Evolutionary conservation across 176 grass and related monocot species (phyloP).

Genomic region (Cenchrus americanus): DNA sequence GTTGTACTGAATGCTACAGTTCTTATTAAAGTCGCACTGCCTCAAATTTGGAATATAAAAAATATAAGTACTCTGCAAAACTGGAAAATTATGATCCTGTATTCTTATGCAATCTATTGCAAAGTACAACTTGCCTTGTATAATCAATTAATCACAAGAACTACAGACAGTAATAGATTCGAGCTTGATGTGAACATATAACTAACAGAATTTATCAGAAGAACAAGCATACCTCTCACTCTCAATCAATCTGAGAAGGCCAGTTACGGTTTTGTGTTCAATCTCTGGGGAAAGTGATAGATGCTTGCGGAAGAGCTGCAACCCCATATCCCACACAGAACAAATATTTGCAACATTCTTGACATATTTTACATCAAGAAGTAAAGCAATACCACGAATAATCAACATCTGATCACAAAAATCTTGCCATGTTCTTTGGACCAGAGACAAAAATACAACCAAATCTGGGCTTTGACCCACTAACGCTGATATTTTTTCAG

Average conservation of each 20-base stretch:
- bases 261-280: conserved; percentile 93
- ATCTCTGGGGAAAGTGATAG: conserved; percentile 65
- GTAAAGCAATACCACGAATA: conserved; percentile 94
- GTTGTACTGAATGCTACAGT: neutral
- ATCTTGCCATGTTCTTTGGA: conserved; percentile 98
- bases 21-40: neutral
- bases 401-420: conserved; percentile 99
- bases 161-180: neutral
- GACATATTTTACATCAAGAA: conserved; percentile 99
- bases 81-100: neutral
- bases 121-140: neutral
- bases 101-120: neutral
- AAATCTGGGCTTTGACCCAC: conserved; percentile 96
- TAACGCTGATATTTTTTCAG: conserved; percentile 76
- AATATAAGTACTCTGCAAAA: neutral
- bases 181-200: neutral
- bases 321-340: conserved; percentile 95
- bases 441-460: conserved; percentile 86
- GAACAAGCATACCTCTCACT: conserved; percentile 80
- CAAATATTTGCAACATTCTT: conserved; percentile 82
- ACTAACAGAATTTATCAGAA: conserved; percentile 23
- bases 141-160: neutral
- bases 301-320: conserved; percentile 92
- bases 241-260: conserved; percentile 97
- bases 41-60: neutral